Conservation (phyloP, 176 grass and related monocot genomes). For the Puya raimondii region DNA sequence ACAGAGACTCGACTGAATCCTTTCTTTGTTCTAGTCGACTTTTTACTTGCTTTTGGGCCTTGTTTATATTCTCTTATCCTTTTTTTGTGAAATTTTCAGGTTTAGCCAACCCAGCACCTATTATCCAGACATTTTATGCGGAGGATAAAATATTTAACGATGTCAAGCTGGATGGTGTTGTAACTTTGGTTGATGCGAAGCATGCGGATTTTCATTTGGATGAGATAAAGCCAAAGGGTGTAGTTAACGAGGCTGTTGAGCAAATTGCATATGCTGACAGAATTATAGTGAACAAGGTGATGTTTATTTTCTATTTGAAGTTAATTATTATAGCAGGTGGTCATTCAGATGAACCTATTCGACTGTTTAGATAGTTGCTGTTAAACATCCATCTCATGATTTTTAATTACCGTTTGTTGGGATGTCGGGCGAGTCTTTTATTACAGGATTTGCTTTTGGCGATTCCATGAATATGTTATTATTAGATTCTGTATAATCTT, state of each 20-base stretch:
- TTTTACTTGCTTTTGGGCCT: not conserved
- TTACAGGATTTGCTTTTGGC: not conserved
- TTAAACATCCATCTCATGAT: not conserved
- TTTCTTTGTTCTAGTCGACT: not conserved
- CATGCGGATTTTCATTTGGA: slow-evolving; percentile 75
- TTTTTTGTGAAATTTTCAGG: slow-evolving; percentile 30
- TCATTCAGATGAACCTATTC: not conserved
- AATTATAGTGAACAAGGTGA: slow-evolving; percentile 99
- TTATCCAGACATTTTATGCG: slow-evolving; percentile 95
- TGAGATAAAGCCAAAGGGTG: slow-evolving; percentile 89
- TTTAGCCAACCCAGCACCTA: slow-evolving; percentile 89
- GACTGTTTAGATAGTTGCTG: not conserved
- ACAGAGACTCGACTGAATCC: no score
- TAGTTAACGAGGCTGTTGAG: slow-evolving; percentile 91
- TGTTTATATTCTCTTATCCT: not conserved
- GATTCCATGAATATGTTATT: not conserved
- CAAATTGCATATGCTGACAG: slow-evolving; percentile 97
- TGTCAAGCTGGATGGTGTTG: slow-evolving; percentile 92
- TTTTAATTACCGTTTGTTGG: not conserved
- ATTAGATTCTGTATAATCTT: not conserved
- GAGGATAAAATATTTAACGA: slow-evolving; percentile 92
- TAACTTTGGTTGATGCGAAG: slow-evolving; percentile 96
- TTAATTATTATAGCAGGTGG: not conserved
- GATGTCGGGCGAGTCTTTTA: not conserved
- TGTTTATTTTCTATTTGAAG: not conserved